Conservation (phyloP, 1,284 basidiomycete genomes). For the Spongiforma sp. region DNA sequence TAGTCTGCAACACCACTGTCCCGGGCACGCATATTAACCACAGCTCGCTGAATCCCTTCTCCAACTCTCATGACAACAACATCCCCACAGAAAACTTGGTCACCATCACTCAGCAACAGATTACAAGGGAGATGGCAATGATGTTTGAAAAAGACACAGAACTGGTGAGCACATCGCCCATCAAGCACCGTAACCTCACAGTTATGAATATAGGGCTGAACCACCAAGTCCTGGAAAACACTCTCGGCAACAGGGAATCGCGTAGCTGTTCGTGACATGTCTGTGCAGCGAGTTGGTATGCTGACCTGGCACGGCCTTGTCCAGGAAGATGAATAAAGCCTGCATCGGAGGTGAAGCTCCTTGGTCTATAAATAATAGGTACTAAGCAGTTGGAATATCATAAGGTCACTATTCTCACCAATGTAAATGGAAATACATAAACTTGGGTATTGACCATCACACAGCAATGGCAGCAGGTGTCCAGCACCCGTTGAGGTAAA, state of each 20-base stretch:
- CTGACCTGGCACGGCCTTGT: not conserved
- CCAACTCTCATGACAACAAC: constrained; percentile 6
- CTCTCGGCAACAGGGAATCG: constrained; percentile 6
- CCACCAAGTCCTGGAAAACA: not conserved
- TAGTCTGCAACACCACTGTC: constrained; percentile 8
- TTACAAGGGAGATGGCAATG: constrained; percentile 3
- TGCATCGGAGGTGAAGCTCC: not conserved
- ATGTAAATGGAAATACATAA: no score
- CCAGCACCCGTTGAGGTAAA: no score
- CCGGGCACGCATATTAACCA: constrained; percentile 6
- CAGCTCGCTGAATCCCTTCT: not conserved
- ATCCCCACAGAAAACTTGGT: not conserved
- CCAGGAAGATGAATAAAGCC: constrained; percentile 2
- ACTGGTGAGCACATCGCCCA: not conserved
- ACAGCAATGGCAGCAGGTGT: no score
- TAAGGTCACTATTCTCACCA: no score
- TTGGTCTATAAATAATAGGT: not conserved
- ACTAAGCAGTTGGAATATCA: no score
- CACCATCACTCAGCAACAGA: not conserved
- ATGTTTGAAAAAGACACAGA: constrained; percentile 5
- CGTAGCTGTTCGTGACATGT: not conserved
- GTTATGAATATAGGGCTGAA: constrained; percentile 7
- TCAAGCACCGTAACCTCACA: not conserved
- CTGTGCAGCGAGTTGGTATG: not conserved
- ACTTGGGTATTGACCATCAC: no score